Evolutionary conservation across 163 green algal genomes (phyloP), one percentile per base, ranked within the genome.

Genomic region (Chlorella variabilis): DNA sequence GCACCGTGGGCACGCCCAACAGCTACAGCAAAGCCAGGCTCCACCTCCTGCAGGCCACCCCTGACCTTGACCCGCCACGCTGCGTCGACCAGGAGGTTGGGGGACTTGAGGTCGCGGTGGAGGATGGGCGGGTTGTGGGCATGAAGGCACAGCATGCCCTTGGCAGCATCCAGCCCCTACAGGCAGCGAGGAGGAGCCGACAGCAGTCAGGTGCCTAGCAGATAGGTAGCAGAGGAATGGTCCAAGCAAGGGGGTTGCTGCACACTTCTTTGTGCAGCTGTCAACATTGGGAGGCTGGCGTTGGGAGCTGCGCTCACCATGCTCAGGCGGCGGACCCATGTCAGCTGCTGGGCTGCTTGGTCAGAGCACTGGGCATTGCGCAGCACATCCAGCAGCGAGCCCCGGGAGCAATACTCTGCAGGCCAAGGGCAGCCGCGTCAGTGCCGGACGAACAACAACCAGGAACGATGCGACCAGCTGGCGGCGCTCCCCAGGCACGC

Each of bases 41-140:
- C n/a, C n/a, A n/a, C n/a, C n/a, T n/a, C n/a, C n/a, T n/a, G n/a
- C n/a, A n/a, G n/a, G n/a, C n/a, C n/a, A n/a, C n/a, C n/a, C n/a
- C 63, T 33, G 6, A 73, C 85, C 86, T 94, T 94, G 38, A 92
- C 83, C n/a, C 48, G 48, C 65, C 66, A 84, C 18, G 78, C 29
- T 0, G 31, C 54, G n/a, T 83, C 77, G 20, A 83, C 77, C 36
- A 83, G 27, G 59, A 96, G 79, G 71, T 95, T 95, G n/a, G 89
- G 90, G 25, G 77, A 87, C 78, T 94, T 94, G 33, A 94, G 75
- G 79, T 94, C 90, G 7, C 89, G 70, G 83, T 96, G 92, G 48
- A 94, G 78, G 68, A 95, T 91, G 51, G 83, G 74, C 0, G 88
- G 87, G 49, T 87, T 81, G 73, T 86, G 83, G 7, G 73, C 84